Percentiles rank a stretch among this genome's conserved stretches.
Evolutionary conservation across 768 basidiomycete genomes (phyloP).

Genomic region (Mycena indigotica): DNA sequence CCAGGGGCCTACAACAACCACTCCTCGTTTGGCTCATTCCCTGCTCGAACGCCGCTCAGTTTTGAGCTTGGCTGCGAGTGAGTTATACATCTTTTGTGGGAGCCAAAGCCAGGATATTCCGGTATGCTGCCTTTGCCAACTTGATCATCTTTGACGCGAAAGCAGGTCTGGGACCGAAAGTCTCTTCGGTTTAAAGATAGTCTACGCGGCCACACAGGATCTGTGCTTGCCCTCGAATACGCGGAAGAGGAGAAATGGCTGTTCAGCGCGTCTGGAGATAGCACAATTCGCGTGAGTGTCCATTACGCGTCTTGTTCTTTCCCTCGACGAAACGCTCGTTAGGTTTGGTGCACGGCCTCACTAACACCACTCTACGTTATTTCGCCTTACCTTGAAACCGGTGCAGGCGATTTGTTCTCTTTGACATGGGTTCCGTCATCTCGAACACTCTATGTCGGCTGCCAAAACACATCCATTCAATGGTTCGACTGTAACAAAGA

Average conservation of each 20-base stretch:
- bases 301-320: not conserved
- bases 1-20: constrained; percentile 17
- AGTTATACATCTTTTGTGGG: constrained; percentile 77
- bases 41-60: constrained; percentile 74
- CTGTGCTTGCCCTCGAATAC: constrained; percentile 78
- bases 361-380: constrained; percentile 72
- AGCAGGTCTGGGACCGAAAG: constrained; percentile 82
- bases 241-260: constrained; percentile 80
- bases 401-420: constrained; percentile 87
- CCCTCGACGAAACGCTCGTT: constrained; percentile 10
- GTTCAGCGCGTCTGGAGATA: constrained; percentile 90
- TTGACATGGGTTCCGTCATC: constrained; percentile 72
- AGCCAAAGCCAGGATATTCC: constrained; percentile 78
- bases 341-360: constrained; percentile 83
- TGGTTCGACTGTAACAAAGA: constrained; percentile 67
- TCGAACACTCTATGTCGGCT: constrained; percentile 81
- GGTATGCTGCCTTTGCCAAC: constrained; percentile 43
- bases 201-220: constrained; percentile 81
- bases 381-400: constrained; percentile 75
- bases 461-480: constrained; percentile 91
- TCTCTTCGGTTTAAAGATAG: constrained; percentile 69
- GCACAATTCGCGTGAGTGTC: constrained; percentile 74
- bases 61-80: constrained; percentile 73
- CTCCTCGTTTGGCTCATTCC: constrained; percentile 64
- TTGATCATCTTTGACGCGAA: not conserved